A percentile compares a stretch with the other conserved stretches of the same genome.
Conservation (phyloP, 768 basidiomycete genomes). For the Mrakia hoshinonis region DNA sequence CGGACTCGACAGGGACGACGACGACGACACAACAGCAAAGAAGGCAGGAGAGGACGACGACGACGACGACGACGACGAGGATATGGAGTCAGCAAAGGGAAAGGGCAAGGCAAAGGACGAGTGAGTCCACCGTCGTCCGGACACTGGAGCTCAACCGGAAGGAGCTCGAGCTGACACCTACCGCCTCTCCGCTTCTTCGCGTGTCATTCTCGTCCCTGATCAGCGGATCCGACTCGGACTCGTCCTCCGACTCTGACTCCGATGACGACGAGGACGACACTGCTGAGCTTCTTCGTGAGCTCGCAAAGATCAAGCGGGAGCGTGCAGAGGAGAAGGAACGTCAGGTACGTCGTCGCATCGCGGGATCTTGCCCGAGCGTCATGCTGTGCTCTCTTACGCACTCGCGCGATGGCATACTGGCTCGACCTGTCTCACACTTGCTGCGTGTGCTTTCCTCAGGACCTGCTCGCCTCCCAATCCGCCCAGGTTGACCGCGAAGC, state of each 20-base stretch:
- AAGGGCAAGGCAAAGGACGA: slow-evolving; percentile 40
- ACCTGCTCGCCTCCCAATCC: background rate
- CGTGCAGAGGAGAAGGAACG: slow-evolving; percentile 79
- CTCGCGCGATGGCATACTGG: background rate
- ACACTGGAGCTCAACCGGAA: too few relatives aligned
- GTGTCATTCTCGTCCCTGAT: background rate
- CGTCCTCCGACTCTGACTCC: slow-evolving; percentile 42
- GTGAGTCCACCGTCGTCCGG: slow-evolving; percentile 9
- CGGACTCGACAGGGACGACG: slow-evolving; percentile 83
- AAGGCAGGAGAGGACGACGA: slow-evolving; percentile 30
- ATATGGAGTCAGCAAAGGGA: slow-evolving; percentile 36
- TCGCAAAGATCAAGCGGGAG: slow-evolving; percentile 97
- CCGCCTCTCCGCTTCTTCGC: background rate
- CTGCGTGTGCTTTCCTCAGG: background rate
- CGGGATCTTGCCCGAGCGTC: background rate
- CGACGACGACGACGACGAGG: slow-evolving; percentile 30
- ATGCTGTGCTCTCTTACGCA: background rate
- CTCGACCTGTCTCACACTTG: background rate
- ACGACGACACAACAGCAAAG: slow-evolving; percentile 48
- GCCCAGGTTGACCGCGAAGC: slow-evolving; percentile 53
- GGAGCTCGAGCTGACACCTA: background rate
- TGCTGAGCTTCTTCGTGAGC: slow-evolving; percentile 82
- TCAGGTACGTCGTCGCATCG: background rate
- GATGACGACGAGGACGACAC: slow-evolving; percentile 80
- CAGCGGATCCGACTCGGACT: slow-evolving; percentile 2